Conservation (phyloP, 768 basidiomycete species). For the Collybia nuda region DNA sequence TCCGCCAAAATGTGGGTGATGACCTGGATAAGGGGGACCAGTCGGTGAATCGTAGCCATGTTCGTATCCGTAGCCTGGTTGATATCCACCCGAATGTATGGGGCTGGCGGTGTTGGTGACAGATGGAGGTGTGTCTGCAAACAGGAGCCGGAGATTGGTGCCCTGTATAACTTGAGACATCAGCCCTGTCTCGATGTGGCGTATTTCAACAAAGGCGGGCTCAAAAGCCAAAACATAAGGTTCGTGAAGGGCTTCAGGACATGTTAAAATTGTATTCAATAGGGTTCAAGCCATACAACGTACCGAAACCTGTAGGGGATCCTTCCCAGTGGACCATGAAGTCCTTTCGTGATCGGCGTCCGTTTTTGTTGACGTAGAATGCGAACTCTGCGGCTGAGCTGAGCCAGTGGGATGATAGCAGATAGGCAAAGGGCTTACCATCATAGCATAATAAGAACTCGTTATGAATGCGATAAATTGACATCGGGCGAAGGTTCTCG, state of each 20-base stretch:
- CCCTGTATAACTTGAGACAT: slow-evolving; percentile 96
- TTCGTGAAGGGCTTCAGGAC: slow-evolving; percentile 80
- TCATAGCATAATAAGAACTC: slow-evolving; percentile 98
- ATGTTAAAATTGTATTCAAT: slow-evolving; percentile 1
- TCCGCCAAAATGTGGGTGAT: slow-evolving; percentile 4
- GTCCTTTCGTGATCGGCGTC: slow-evolving; percentile 83
- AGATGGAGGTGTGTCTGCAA: slow-evolving; percentile 91
- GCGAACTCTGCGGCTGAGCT: slow-evolving; percentile 77
- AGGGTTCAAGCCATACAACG: slow-evolving; percentile 24
- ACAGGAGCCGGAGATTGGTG: slow-evolving; percentile 84
- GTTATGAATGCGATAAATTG: slow-evolving; percentile 94
- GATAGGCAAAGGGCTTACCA: slow-evolving; percentile 49
- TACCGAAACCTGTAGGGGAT: slow-evolving; percentile 90
- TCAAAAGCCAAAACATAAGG: slow-evolving; percentile 98
- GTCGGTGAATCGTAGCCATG: slow-evolving; percentile 15
- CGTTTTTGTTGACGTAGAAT: slow-evolving; percentile 97
- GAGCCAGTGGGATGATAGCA: slow-evolving; percentile 8
- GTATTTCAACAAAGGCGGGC: slow-evolving; percentile 93
- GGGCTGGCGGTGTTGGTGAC: slow-evolving; percentile 58
- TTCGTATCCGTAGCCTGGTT: slow-evolving; percentile 17
- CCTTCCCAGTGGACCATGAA: slow-evolving; percentile 99
- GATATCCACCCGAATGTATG: slow-evolving; percentile 33
- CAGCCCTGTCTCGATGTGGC: slow-evolving; percentile 89
- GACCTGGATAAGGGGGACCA: slow-evolving; percentile 13
- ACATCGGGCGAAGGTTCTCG: slow-evolving; percentile 89